phyloP scores from a whole-genome alignment of 352 stramenopile genomes.

The Pythium aristosporum region DNA sequence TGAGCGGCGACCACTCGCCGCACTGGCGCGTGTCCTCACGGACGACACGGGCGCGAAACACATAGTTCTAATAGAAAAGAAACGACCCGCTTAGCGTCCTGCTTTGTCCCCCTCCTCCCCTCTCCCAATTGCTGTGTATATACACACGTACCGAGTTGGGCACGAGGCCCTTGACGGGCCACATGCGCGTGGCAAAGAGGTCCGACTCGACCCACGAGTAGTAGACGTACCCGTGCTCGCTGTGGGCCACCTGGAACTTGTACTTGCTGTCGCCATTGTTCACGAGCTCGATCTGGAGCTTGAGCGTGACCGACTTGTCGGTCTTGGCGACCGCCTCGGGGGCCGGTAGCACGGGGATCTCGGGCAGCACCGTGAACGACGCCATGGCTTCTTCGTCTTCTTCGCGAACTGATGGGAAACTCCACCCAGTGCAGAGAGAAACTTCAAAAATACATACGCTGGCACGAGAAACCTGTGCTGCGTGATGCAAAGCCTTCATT shows the following conservation, averaged over 20 bases:
- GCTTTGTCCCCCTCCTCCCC: neutral
- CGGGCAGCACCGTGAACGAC: slow-evolving; percentile 55
- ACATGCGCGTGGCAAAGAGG: slow-evolving; percentile 51
- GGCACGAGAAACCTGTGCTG: slow-evolving; percentile 10
- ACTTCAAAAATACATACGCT: slow-evolving; percentile 31
- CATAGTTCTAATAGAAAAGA: slow-evolving; percentile 54
- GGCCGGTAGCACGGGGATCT: slow-evolving; percentile 52
- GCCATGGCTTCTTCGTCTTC: slow-evolving; percentile 18
- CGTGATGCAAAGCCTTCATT: neutral
- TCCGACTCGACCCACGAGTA: slow-evolving; percentile 85
- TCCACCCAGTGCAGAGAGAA: slow-evolving; percentile 6
- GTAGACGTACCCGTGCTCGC: slow-evolving; percentile 85
- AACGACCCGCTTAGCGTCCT: no score
- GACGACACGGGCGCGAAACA: slow-evolving; percentile 74
- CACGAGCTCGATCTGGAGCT: slow-evolving; percentile 30
- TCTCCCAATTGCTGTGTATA: neutral
- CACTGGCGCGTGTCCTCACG: slow-evolving; percentile 57
- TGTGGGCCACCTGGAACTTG: slow-evolving; percentile 74
- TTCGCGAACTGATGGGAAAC: neutral
- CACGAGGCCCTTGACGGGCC: slow-evolving; percentile 64
- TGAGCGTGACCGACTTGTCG: slow-evolving; percentile 68
- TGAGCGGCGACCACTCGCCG: slow-evolving; percentile 77
- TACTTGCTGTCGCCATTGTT: slow-evolving; percentile 42
- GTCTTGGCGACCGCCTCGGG: slow-evolving; percentile 77
- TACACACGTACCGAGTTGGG: slow-evolving; percentile 57